Percentiles rank a stretch among this genome's conserved stretches.
These are phyloP conservation scores for Erucastrum elatum DNA, from an alignment of 345 rosid species.

Conservation along the genomic window DNA sequence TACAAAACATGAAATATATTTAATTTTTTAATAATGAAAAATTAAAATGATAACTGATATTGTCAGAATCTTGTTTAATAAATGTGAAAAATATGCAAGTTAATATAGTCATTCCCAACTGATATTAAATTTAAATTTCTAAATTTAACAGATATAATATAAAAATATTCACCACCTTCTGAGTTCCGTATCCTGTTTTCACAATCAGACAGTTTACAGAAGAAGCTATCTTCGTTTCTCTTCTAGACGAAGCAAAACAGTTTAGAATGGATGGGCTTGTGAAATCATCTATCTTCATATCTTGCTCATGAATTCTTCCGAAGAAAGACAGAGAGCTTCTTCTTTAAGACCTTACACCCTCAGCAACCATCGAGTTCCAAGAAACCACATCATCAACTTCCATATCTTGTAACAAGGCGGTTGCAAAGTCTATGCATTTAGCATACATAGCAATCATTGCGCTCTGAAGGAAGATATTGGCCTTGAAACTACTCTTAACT, in stretches of 20 bases:
- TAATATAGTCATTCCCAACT: background rate
- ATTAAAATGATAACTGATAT: background rate
- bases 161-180: slow-evolving; percentile 49
- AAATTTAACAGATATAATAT: background rate
- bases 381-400: slow-evolving; percentile 65
- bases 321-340: slow-evolving; percentile 66
- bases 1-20: background rate
- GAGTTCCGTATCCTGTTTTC: slow-evolving; percentile 68
- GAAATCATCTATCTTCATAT: slow-evolving; percentile 51
- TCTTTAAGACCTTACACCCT: slow-evolving; percentile 60
- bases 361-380: slow-evolving; percentile 83
- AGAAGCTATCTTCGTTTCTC: slow-evolving; percentile 46
- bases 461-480: slow-evolving; percentile 69
- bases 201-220: slow-evolving; percentile 69
- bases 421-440: slow-evolving; percentile 49
- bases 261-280: background rate
- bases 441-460: slow-evolving; percentile 85
- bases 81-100: background rate
- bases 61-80: background rate
- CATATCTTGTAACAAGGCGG: slow-evolving; percentile 49
- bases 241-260: slow-evolving; percentile 38
- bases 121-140: background rate
- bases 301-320: slow-evolving; percentile 57
- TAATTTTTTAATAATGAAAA: background rate
- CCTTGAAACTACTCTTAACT: slow-evolving; percentile 43